phyloP scores from a whole-genome alignment of 768 basidiomycete genomes.

The Trametes gibbosa region DNA sequence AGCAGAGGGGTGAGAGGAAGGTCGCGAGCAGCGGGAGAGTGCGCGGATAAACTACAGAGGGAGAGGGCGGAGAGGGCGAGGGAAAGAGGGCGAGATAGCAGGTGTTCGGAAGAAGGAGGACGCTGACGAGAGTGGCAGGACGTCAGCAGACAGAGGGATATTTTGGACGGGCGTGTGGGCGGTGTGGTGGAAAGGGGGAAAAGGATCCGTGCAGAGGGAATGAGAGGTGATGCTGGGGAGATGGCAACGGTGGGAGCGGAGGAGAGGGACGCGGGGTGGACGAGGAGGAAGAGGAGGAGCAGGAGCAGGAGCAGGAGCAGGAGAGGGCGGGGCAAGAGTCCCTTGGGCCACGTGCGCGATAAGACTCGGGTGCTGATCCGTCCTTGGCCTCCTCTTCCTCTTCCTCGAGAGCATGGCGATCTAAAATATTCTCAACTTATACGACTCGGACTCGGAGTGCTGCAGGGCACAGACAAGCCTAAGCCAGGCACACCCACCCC shows the following conservation, averaged over 20 bases:
- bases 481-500: no score
- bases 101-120: not conserved
- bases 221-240: not conserved
- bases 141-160: constrained; percentile 1
- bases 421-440: no score
- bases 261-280: not conserved
- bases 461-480: no score
- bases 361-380: constrained; percentile 2
- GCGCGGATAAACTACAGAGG: not conserved
- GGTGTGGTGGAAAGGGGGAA: not conserved
- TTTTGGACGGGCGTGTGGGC: not conserved
- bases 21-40: not conserved
- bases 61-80: not conserved
- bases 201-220: not conserved
- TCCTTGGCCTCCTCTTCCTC: not conserved
- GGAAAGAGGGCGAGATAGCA: not conserved
- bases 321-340: not conserved
- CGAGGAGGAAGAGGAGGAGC: not conserved
- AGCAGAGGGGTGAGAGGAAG: no score
- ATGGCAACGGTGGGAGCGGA: not conserved
- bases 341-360: constrained; percentile 4
- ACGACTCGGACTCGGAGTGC: no score
- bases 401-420: no score
- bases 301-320: not conserved
- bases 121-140: constrained; percentile 7